phyloP scores from a whole-genome alignment of 1,284 basidiomycete genomes.

The Microbotryomycetes sp. region DNA sequence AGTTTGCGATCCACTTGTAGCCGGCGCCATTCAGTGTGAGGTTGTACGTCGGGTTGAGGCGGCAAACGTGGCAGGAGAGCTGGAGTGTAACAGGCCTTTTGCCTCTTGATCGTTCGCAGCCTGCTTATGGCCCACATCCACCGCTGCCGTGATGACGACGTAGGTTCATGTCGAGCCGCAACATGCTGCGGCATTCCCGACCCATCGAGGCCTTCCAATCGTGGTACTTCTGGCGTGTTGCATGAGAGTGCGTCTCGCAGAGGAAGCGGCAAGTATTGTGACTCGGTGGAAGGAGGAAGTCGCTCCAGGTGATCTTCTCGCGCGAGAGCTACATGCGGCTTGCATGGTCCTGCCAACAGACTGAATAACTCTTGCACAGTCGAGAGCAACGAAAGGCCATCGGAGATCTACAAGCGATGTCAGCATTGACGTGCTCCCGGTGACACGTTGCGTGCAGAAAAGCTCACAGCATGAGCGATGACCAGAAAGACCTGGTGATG shows the following conservation, averaged over 20 bases:
- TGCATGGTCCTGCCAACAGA: neutral
- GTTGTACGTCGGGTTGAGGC: neutral
- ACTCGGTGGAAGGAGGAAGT: constrained; percentile 15
- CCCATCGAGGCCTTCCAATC: neutral
- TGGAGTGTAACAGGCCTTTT: neutral
- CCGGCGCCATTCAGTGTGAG: constrained; percentile 5
- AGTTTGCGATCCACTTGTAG: neutral
- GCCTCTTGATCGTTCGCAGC: neutral
- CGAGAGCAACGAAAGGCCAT: constrained; percentile 17
- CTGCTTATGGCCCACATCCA: constrained; percentile 25
- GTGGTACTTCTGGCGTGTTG: neutral
- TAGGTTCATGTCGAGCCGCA: too few relatives aligned
- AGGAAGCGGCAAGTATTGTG: constrained; percentile 6
- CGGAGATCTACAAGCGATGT: constrained; percentile 11
- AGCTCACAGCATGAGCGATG: constrained; percentile 21
- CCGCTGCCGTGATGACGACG: constrained; percentile 3
- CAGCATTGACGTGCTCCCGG: too few relatives aligned
- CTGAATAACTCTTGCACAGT: constrained; percentile 15
- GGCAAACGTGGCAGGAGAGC: neutral
- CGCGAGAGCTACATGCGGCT: neutral
- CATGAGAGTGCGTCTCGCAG: neutral
- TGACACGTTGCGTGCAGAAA: neutral
- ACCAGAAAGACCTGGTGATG: constrained; percentile 11
- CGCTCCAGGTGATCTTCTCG: neutral
- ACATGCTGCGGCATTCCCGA: too few relatives aligned